A percentile compares a stretch with the other conserved stretches of the same genome.
These are phyloP conservation scores for Malus hybrid DNA, from an alignment of 331 rosid species.

Conservation along the genomic window DNA sequence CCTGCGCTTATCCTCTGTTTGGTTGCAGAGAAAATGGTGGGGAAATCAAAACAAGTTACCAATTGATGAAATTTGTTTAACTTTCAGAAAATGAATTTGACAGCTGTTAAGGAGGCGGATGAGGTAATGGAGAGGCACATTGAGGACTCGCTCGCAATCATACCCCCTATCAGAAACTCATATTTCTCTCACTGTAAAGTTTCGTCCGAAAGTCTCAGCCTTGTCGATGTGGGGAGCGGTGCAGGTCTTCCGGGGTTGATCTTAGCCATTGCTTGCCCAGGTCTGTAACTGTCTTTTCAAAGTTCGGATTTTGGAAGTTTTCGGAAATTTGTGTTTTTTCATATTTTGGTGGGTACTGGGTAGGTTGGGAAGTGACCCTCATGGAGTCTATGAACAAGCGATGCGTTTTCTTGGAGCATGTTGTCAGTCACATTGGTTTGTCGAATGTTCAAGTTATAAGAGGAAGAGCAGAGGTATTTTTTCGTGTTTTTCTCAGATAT, in stretches of 20 bases:
- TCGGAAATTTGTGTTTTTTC: neutral
- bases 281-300: conserved; percentile 15
- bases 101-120: conserved; percentile 55
- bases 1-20: neutral
- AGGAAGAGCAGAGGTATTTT: conserved; percentile 90
- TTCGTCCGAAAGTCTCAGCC: conserved; percentile 22
- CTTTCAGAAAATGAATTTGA: conserved; percentile 73
- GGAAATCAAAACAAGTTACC: neutral
- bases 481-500: neutral
- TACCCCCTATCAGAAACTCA: conserved; percentile 44
- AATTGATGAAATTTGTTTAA: conserved; percentile 1
- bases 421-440: conserved; percentile 45
- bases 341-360: conserved; percentile 19
- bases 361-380: conserved; percentile 77
- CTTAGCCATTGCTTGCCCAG: conserved; percentile 82
- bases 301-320: neutral
- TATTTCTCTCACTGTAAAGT: conserved; percentile 30
- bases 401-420: conserved; percentile 29
- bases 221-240: conserved; percentile 78
- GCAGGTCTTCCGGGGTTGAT: conserved; percentile 86
- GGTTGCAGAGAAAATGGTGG: conserved; percentile 6
- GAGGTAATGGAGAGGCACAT: conserved; percentile 90
- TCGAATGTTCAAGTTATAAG: conserved; percentile 67
- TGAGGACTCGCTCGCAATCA: conserved; percentile 81
- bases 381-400: conserved; percentile 76